Conservation (phyloP, 2,329 filamentous ascomycete species). For the Calonectria honghensis region DNA sequence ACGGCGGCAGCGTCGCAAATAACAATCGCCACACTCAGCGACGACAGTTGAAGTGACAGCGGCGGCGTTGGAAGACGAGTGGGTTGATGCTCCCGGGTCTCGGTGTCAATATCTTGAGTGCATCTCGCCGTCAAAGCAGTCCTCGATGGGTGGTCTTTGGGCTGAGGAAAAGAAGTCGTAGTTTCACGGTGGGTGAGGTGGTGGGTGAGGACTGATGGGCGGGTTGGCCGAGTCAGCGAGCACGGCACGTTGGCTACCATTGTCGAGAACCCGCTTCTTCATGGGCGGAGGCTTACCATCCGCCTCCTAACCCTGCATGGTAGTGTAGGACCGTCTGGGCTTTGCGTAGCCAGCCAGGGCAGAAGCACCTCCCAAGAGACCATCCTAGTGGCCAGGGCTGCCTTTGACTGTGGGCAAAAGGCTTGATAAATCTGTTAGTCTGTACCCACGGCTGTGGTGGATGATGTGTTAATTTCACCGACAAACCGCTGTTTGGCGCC, state of each 20-base stretch:
- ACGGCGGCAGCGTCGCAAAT: too few species aligned
- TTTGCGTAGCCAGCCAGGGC: slow-evolving; percentile 75
- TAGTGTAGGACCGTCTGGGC: slow-evolving; percentile 85
- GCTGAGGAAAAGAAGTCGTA: slow-evolving; percentile 56
- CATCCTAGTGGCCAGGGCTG: too few species aligned
- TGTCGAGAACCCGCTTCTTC: slow-evolving; percentile 91
- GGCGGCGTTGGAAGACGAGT: too few species aligned
- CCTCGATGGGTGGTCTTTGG: slow-evolving; percentile 59
- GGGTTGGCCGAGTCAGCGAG: slow-evolving; percentile 68
- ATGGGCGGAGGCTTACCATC: slow-evolving; percentile 88
- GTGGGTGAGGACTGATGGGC: slow-evolving; percentile 59
- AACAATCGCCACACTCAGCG: too few species aligned
- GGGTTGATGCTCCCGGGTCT: too few species aligned
- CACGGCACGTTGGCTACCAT: slow-evolving; percentile 72
- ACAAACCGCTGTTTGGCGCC: too few species aligned
- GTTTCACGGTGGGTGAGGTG: slow-evolving; percentile 56
- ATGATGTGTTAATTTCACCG: too few species aligned
- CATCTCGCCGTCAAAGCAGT: slow-evolving; percentile 49
- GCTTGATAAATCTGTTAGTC: too few species aligned
- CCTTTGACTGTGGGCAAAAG: too few species aligned
- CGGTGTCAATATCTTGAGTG: slow-evolving; percentile 62
- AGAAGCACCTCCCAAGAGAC: slow-evolving; percentile 82
- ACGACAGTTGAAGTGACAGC: too few species aligned
- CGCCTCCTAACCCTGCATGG: slow-evolving; percentile 82
- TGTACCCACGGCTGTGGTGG: too few species aligned